phyloP scores from a whole-genome alignment of 805 yeast species.

The Starmerella geochares region DNA sequence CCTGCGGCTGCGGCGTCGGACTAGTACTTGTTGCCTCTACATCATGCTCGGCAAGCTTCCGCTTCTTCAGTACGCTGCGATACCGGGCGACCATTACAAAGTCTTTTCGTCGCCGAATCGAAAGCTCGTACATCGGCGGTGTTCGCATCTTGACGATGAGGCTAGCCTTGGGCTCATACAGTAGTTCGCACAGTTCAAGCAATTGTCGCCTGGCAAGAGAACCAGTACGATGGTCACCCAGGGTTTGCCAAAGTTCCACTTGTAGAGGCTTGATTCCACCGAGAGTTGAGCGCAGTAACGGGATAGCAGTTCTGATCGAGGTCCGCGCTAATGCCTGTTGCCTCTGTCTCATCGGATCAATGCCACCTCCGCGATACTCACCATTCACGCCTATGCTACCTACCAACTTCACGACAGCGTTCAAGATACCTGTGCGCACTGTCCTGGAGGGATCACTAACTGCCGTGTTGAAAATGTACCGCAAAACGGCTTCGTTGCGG shows the following conservation, averaged over 20 bases:
- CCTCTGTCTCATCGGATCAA: conserved; percentile 40
- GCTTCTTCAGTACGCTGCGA: conserved; percentile 22
- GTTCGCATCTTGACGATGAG: conserved; percentile 52
- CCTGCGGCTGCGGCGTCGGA: background rate
- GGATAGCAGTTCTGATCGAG: conserved; percentile 55
- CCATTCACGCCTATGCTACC: conserved; percentile 62
- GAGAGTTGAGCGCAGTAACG: conserved; percentile 50
- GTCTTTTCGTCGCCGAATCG: conserved; percentile 42
- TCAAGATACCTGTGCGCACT: conserved; percentile 43
- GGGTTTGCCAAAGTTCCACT: conserved; percentile 53
- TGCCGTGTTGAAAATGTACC: conserved; percentile 50
- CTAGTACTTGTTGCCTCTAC: background rate
- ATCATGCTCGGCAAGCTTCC: conserved; percentile 2
- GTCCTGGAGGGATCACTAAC: conserved; percentile 47
- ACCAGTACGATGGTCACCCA: conserved; percentile 50
- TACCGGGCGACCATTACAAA: conserved; percentile 42
- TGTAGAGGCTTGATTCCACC: conserved; percentile 45
- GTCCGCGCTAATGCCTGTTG: conserved; percentile 58
- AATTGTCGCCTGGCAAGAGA: conserved; percentile 51
- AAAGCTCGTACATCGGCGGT: conserved; percentile 60
- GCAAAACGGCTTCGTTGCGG: conserved; percentile 49
- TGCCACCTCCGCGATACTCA: conserved; percentile 23
- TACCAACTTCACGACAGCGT: conserved; percentile 41
- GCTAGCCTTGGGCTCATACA: conserved; percentile 52
- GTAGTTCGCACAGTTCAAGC: conserved; percentile 53